phyloP scores from a whole-genome alignment of 176 grass and related monocot genomes.

The Cymbopogon citratus region DNA sequence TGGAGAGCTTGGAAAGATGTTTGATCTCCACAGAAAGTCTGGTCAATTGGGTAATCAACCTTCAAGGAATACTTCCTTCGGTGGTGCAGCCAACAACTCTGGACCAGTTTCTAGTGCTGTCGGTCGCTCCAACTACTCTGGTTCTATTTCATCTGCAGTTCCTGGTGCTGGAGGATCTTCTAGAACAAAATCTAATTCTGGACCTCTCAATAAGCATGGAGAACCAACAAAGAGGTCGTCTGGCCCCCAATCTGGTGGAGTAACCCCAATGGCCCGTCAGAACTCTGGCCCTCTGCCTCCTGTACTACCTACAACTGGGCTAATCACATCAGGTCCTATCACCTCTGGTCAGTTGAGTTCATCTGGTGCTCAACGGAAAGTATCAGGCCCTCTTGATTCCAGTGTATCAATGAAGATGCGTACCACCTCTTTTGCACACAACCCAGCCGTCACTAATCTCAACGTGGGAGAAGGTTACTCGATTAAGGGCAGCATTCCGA shows the following conservation, averaged over 20 bases:
- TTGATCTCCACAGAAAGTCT: conserved; percentile 70
- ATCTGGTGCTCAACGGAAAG: conserved; percentile 54
- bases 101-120: conserved; percentile 49
- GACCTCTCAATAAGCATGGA: conserved; percentile 85
- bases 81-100: conserved; percentile 49
- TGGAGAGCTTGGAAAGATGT: conserved; percentile 83
- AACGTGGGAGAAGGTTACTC: conserved; percentile 50
- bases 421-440: conserved; percentile 51
- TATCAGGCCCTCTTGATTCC: conserved; percentile 52
- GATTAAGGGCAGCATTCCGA: conserved; percentile 50
- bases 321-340: conserved; percentile 88
- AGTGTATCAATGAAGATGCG: conserved; percentile 55
- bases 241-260: conserved; percentile 78
- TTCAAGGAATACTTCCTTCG: conserved; percentile 55
- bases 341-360: conserved; percentile 60
- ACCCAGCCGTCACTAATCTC: conserved; percentile 71
- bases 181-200: conserved; percentile 87
- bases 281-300: conserved; percentile 62
- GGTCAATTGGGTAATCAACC: conserved; percentile 62
- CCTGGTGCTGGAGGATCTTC: conserved; percentile 50
- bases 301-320: conserved; percentile 70
- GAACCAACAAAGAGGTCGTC: conserved; percentile 66
- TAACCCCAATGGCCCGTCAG: conserved; percentile 62
- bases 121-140: conserved; percentile 58
- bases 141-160: conserved; percentile 55